phyloP scores from a whole-genome alignment of 1,284 basidiomycete genomes.

The Sutorius eximius region DNA sequence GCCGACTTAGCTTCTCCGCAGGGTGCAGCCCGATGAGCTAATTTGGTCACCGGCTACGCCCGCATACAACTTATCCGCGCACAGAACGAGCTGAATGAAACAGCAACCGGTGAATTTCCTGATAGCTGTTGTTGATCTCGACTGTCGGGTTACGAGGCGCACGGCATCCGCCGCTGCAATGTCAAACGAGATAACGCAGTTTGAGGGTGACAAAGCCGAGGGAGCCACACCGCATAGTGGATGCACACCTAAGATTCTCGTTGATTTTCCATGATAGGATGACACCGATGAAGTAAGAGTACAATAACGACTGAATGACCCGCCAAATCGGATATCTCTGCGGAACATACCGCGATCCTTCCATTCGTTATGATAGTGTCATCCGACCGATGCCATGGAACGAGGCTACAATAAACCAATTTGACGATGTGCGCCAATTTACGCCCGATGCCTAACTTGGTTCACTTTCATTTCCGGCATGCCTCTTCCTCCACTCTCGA shows the following conservation, averaged over 20 bases:
- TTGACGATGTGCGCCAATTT: background rate
- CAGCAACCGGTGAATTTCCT: background rate
- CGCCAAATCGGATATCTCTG: background rate
- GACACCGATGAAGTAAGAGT: background rate
- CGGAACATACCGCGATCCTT: constrained; percentile 11
- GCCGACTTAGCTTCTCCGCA: constrained; percentile 7
- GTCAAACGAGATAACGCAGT: constrained; percentile 2
- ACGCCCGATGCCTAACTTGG: constrained; percentile 5
- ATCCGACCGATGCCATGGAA: background rate
- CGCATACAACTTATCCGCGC: background rate
- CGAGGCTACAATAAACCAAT: background rate
- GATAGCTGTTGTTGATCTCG: background rate
- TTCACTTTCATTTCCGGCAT: constrained; percentile 1
- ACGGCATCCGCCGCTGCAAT: constrained; percentile 5
- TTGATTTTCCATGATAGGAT: constrained; percentile 15
- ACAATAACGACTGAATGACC: background rate
- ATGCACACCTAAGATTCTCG: background rate
- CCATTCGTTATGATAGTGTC: background rate
- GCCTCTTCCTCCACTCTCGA: constrained; percentile 54
- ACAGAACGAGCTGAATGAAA: background rate
- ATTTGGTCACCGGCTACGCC: constrained; percentile 25
- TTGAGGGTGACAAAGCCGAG: background rate
- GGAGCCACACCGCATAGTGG: constrained; percentile 3
- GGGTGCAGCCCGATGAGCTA: constrained; percentile 8
- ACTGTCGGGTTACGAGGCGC: background rate